Percentiles rank a stretch among this genome's conserved stretches.
Conservation (phyloP, 495 filamentous ascomycete genomes). For the Podospora anserina region DNA sequence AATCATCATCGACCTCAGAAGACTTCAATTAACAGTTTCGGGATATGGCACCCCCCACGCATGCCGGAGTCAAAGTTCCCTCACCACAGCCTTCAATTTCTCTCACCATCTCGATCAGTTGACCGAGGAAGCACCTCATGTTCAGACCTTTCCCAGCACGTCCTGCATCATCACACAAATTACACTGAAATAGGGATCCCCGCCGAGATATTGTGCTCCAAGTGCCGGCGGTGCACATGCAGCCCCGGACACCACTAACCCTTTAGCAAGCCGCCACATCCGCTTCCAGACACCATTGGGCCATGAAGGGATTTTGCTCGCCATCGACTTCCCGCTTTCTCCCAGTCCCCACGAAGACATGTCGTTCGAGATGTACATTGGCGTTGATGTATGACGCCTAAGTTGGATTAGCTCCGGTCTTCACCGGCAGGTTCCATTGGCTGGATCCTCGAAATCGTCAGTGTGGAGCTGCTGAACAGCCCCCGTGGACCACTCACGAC, state of each 20-base stretch:
- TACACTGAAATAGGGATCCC: neutral
- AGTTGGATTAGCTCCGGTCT: slow-evolving; percentile 1
- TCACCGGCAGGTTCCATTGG: slow-evolving; percentile 1
- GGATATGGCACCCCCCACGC: neutral
- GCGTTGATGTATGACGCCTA: slow-evolving; percentile 7
- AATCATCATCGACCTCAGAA: neutral
- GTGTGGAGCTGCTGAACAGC: slow-evolving; percentile 11
- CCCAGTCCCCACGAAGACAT: neutral
- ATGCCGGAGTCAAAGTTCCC: neutral
- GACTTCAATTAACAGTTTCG: neutral
- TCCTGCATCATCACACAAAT: neutral
- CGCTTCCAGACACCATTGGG: neutral
- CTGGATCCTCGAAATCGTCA: neutral
- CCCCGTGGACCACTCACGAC: neutral
- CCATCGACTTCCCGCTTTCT: neutral
- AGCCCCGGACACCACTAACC: slow-evolving; percentile 5
- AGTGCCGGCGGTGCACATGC: slow-evolving; percentile 10
- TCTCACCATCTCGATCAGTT: neutral
- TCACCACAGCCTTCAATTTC: neutral
- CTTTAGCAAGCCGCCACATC: neutral
- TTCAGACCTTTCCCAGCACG: neutral
- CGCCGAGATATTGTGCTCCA: slow-evolving; percentile 5
- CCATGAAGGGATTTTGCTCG: neutral
- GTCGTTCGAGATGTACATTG: slow-evolving; percentile 3
- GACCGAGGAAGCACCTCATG: too few relatives aligned